Base-by-base conservation (phyloP, 177 flowering plant genomes). In the Telopea speciosissima region DNA sequence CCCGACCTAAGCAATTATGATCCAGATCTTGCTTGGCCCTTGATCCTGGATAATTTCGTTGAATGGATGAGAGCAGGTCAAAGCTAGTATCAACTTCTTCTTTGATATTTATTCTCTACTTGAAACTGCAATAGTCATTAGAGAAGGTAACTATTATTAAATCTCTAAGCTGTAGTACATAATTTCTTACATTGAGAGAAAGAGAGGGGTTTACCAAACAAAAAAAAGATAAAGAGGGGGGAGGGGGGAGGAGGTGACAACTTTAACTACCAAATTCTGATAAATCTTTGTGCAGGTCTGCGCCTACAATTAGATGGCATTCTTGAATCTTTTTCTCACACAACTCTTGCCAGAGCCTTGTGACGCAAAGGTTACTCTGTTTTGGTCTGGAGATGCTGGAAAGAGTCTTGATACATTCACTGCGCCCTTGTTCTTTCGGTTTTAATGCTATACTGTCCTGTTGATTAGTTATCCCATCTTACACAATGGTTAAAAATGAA, bases 1-100 rank as follows among this genome's bases (percentile, higher is more conserved):
- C 88, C 91, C 45, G 86, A 82, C 72, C 68, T 86, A 14, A 68
- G 28, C 14, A 80, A 83, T 52, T 87, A 87, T 71, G 85, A 86
- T 80, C 72, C 82, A 16, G 79, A 78, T 21, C 84, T 81, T 67
- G 89, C 88, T 24, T 88, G 89, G 88, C 88, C 88, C 9, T 77
- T 87, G 81, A 73, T 86, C 74, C 76, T 87, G 74, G 86, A 86
- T 75, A 85, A 85, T 75, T 85, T 84, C 77, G 87, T 83, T 21
- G 91, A 87, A n/a, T 87, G 91, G 91, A 72, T 84, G 77, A 78
- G 67, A 42, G 80, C 28, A 36, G 83, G 80, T 76, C 73, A 78
- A 66, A 64, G 72, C 63, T 80, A 67, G 73, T 60, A 44, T 22
- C 0, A 4, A 42, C 3, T 2, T 54, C 31, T 22, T 58, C 54